Base-by-base conservation (phyloP, 768 basidiomycete genomes). In the Phlegmacium glaucopus region DNA sequence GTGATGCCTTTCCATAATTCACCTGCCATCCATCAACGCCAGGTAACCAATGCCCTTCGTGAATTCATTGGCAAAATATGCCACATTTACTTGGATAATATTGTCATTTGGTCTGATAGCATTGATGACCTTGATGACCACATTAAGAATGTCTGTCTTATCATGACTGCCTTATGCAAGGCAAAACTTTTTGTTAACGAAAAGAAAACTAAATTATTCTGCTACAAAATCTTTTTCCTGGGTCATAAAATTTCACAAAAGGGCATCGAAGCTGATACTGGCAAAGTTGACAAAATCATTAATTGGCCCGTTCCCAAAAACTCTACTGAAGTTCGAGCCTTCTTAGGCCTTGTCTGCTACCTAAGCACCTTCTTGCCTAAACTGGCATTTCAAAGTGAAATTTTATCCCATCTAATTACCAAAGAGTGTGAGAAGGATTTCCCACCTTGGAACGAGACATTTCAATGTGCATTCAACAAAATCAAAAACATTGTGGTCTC, bases 191-290 rank as follows among this genome's bases (percentile, higher is more conserved):
- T 50, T 47, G 26, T 47, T 0, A 56, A 52, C 18, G 35, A 46
- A 18, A 56, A 53, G 39, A 65, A 62, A 27, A 51, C 42, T 1
- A 57, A 13, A 38, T 66, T 35, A 0, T 56, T 58, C 40, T 36
- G 34, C 9, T 44, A 51, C 1, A 52, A 57, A 8, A 59, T 75
- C 9, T 57, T 64, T 0, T 59, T 60, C 9, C 54, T 73, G 13
- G 63, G 70, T 2, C 68, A 74, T 38, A 51, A 63, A 8, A 70
- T 73, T 42, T 61, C 71, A 0, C 60, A 63, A 30, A 55, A 65
- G 11, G 69, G 73, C 1, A 59, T 74, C 17, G 9, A 49, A 48
- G 26, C 57, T 0, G 49, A 54, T 36, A 32, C 42, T 2, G 18
- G 40, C 6, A 72, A 71, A 27, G 57, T 59, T 1, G 50, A 57